Evolutionary conservation across 106 monocot species (phyloP), one percentile per base, ranked within the genome.

Genomic region (Dendrobium nobile): DNA sequence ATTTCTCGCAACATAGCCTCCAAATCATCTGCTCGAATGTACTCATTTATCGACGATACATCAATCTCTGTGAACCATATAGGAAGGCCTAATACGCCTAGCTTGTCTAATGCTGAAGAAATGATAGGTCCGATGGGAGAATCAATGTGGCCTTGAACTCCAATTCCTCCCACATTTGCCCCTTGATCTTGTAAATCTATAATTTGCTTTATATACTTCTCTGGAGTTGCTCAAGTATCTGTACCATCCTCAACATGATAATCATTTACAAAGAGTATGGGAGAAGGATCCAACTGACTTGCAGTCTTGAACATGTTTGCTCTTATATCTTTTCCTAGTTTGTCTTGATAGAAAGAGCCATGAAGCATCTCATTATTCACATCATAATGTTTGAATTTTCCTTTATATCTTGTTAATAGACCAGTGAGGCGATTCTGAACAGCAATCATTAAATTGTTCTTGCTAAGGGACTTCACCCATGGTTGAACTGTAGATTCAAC

Each of bases 361-460:
- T 93, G 95, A 20, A 96, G 93, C 93, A 96, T 96, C 85, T 96
- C 91, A 48, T 93, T 96, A 84, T 93, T 89, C 47, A 96, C 95
- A 79, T 96, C 93, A 51, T 93, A 93, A 74, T 96, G 95, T 65
- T 77, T 68, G 77, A 96, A 93, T 72, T 84, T 88, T 18, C 85
- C 88, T 74, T 90, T 89, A 75, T 96, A 95, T 24, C 76, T 76
- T 45, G 89, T 58, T 27, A 96, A 87, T 22, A 96, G 91, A 44
- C 89, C 80, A 37, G 73, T 85, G 20, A 93, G 81, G 0, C 91
- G 93, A 72, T 84, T 86, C 58, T 87, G 88, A 26, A 96, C 87
- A 13, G 93, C 96, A 3, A 83, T 77, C 87, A 79, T 84, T 7
- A 96, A 87, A 47, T 90, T 93, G n/a, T 54, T 79, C 26, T 77